Conservation (phyloP, 805 yeast genomes). For the Ogataea henricii region DNA sequence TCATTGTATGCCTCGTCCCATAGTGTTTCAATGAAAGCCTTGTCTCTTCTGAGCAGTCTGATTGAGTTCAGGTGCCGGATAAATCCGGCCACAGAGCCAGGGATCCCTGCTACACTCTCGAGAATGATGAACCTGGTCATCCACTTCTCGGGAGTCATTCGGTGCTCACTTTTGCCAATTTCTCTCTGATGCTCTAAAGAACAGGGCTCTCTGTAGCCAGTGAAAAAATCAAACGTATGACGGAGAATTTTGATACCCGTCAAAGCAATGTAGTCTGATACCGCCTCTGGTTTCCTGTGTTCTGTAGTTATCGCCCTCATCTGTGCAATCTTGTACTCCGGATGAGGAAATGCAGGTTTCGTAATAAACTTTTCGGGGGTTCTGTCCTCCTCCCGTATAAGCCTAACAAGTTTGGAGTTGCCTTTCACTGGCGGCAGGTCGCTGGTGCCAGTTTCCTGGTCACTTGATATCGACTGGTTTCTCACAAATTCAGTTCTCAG, state of each 20-base stretch:
- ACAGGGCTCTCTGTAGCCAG: constrained; percentile 64
- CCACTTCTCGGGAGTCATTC: constrained; percentile 68
- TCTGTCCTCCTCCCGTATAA: constrained; percentile 13
- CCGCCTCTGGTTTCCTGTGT: constrained; percentile 51
- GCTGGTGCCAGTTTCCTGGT: too few relatives aligned
- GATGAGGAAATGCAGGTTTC: constrained; percentile 45
- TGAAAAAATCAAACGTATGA: constrained; percentile 55
- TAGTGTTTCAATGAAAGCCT: constrained; percentile 74
- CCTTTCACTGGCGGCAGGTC: constrained; percentile 16
- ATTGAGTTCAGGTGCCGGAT: constrained; percentile 67
- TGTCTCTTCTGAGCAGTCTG: constrained; percentile 62
- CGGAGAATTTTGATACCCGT: constrained; percentile 48
- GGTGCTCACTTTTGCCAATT: constrained; percentile 36
- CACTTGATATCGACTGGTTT: too few relatives aligned
- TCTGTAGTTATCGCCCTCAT: constrained; percentile 47
- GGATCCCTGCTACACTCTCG: constrained; percentile 78
- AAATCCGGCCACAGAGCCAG: constrained; percentile 76
- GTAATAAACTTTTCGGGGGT: constrained; percentile 27
- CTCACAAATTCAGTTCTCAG: too few relatives aligned
- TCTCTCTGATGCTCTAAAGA: constrained; percentile 34
- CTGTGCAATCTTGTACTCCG: constrained; percentile 37
- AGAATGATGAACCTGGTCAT: constrained; percentile 60
- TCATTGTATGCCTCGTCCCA: constrained; percentile 78
- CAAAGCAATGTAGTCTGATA: constrained; percentile 56
- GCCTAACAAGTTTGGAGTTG: constrained; percentile 16